Base-by-base conservation (phyloP, 192 early-diverging fungal species). In the Backusella parvicylindrica region DNA sequence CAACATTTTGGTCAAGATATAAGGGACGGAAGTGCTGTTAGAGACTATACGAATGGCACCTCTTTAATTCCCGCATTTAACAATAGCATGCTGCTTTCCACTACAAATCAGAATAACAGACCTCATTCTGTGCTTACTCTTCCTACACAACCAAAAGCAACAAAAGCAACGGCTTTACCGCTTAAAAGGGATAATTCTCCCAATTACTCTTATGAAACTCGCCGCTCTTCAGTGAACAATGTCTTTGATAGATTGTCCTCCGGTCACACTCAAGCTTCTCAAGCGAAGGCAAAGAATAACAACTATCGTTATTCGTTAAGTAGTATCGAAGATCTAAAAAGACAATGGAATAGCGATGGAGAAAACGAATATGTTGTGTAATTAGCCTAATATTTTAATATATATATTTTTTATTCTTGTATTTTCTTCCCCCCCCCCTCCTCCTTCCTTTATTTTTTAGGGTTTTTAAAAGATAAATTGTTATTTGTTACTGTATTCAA, bases 241-340 rank as follows among this genome's bases (percentile, higher is more conserved):
- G 76, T 77, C 0, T 77, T 77, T 68, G 76, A 77, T 28, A 32
- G 76, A 15, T n/a, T 77, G 32, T 71, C 76, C 15, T 72, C 64
- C 23, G 76, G 71, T 0, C 76, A 77, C 32, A 77, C 76, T 0
- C 76, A 71, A 2, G 70, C 76, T 16, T 77, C 76, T 13, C 30
- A 69, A 40, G 74, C 74, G 13, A 75, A 75, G 26, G 23, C 36
- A 28, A 70, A 28, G 28, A 21, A 11, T 7, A 28, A 28, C n/a
- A 28, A 28, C 6, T 30, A 70, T 28, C 37, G 68, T 2, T 47
- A 70, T 26, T 70, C 68, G 3, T 47, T 40, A 30, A 70, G 68
- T 18, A 70, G 40, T 23, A 41, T 70, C 13, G 68, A 70, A 21
- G 66, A 68, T 36, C 23, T 68, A 11, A 68, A 36, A 23, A 26